phyloP scores from a whole-genome alignment of 495 filamentous ascomycete species.

The Glonium stellatum region DNA sequence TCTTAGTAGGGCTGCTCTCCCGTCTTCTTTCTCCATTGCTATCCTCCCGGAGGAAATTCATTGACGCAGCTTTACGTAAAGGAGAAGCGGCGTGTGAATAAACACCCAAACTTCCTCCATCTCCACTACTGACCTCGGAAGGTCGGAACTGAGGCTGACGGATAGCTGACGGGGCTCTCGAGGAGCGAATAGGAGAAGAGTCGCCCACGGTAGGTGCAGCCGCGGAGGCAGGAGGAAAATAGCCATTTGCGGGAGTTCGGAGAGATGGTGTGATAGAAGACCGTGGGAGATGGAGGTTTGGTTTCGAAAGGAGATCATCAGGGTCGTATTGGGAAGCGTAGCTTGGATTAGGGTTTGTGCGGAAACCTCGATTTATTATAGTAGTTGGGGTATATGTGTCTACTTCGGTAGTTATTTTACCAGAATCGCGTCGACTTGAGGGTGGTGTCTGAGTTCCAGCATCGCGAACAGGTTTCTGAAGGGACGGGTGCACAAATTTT shows the following conservation, averaged over 20 bases:
- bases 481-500: conserved; percentile 87
- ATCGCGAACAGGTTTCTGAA: conserved; percentile 73
- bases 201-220: conserved; percentile 37
- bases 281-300: conserved; percentile 13
- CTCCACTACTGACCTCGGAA: conserved; percentile 40
- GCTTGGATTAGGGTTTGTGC: conserved; percentile 80
- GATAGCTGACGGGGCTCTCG: conserved; percentile 39
- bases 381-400: conserved; percentile 70
- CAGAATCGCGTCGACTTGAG: conserved; percentile 26
- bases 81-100: conserved; percentile 24
- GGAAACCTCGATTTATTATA: conserved; percentile 72
- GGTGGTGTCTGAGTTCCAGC: conserved; percentile 61
- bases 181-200: conserved; percentile 46
- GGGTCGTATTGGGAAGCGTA: conserved; percentile 75
- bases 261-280: conserved; percentile 16
- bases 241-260: conserved; percentile 25
- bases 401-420: conserved; percentile 44
- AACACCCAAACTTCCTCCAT: conserved; percentile 59
- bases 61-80: conserved; percentile 18
- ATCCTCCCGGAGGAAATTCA: conserved; percentile 14
- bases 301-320: conserved; percentile 39
- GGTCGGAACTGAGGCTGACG: conserved; percentile 42
- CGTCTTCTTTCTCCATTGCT: conserved; percentile 8
- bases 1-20: neutral
- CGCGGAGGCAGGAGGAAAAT: conserved; percentile 30